Evolutionary conservation across 805 yeast genomes (phyloP).

Genomic region (Isabelozyma gotoi): DNA sequence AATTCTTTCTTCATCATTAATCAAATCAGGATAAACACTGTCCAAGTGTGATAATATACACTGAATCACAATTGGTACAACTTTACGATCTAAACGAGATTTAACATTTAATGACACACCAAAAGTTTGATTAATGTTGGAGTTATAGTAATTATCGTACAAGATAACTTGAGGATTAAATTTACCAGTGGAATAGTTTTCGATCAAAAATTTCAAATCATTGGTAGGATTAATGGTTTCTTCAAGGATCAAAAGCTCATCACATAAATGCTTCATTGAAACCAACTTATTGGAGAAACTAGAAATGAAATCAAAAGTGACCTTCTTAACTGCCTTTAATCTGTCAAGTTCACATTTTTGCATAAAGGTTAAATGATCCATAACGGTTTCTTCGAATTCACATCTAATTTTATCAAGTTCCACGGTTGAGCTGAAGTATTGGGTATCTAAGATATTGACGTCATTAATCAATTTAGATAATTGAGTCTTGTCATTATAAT

Average conservation of each 20-base stretch:
- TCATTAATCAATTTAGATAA: slow-evolving; percentile 55
- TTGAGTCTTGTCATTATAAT: slow-evolving; percentile 50
- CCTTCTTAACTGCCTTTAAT: slow-evolving; percentile 71
- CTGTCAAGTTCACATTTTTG: slow-evolving; percentile 83
- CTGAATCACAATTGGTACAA: slow-evolving; percentile 69
- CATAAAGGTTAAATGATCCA: slow-evolving; percentile 74
- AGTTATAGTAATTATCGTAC: slow-evolving; percentile 78
- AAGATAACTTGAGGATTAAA: slow-evolving; percentile 70
- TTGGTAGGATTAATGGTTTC: slow-evolving; percentile 69
- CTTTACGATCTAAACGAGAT: slow-evolving; percentile 67
- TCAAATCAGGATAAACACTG: slow-evolving; percentile 64
- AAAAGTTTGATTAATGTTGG: slow-evolving; percentile 67
- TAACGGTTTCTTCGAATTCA: slow-evolving; percentile 67
- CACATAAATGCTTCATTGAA: slow-evolving; percentile 56
- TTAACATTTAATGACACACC: slow-evolving; percentile 76
- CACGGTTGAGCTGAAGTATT: slow-evolving; percentile 46
- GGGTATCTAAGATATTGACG: slow-evolving; percentile 54
- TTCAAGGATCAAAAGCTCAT: slow-evolving; percentile 61
- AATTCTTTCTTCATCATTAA: slow-evolving; percentile 65
- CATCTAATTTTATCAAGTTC: slow-evolving; percentile 68
- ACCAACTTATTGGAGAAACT: slow-evolving; percentile 61
- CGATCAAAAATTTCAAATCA: slow-evolving; percentile 66
- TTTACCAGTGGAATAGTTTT: slow-evolving; percentile 69
- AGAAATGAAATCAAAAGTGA: slow-evolving; percentile 68
- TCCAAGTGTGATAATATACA: slow-evolving; percentile 68